These are phyloP conservation scores for Calonectria pteridis DNA, from an alignment of 2,329 filamentous ascomycete species.

Conservation along the genomic window DNA sequence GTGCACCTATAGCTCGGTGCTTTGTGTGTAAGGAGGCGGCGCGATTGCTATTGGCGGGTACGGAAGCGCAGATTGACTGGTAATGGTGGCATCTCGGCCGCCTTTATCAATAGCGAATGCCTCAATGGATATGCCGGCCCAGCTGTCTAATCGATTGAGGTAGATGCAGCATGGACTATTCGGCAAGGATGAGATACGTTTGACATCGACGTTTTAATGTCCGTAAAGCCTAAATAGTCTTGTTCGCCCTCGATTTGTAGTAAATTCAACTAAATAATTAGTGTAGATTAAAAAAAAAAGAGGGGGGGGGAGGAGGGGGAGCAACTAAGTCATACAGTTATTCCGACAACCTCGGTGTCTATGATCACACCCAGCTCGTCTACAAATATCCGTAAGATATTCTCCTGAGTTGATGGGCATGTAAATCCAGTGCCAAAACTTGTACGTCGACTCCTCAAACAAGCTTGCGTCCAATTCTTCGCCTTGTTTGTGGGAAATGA, in stretches of 20 bases:
- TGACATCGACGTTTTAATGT: background rate
- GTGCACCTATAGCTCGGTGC: conserved; percentile 7
- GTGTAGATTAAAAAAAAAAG: background rate
- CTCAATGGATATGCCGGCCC: background rate
- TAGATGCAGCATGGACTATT: conserved; percentile 7
- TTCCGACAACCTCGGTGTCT: conserved; percentile 12
- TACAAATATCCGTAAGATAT: conserved; percentile 22
- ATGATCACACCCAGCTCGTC: conserved; percentile 8
- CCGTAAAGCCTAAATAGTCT: background rate
- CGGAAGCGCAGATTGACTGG: conserved; percentile 1
- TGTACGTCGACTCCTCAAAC: conserved; percentile 3
- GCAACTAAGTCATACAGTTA: conserved; percentile 4
- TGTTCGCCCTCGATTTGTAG: conserved; percentile 20
- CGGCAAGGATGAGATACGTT: background rate
- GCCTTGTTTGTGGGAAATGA: conserved; percentile 12
- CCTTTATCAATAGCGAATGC: background rate
- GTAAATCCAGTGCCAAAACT: conserved; percentile 15
- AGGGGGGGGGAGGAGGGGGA: too few relatives aligned
- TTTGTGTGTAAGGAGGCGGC: conserved; percentile 2
- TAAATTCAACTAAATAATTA: conserved; percentile 9
- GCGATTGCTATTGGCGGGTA: conserved; percentile 9
- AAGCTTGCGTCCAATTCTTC: conserved; percentile 11
- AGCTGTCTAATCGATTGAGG: conserved; percentile 3
- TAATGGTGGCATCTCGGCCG: background rate
- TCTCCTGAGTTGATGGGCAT: conserved; percentile 24